Base-by-base conservation (phyloP, 2,329 filamentous ascomycete species). In the Penicillium glabrum region DNA sequence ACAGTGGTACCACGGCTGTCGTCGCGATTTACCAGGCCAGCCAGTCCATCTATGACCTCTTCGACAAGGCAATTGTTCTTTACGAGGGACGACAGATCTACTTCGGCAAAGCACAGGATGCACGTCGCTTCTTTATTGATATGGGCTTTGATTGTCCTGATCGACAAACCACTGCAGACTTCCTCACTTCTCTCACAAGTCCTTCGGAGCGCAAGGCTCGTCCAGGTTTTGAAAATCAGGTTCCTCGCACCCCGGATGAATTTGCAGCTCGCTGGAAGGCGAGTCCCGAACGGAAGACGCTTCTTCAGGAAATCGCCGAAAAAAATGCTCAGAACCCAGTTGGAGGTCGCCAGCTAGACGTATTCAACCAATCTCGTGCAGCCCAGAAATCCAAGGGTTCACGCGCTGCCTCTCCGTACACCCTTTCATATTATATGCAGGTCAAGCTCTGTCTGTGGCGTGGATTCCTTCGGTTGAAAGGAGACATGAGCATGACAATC, bases 51-150 rank as follows among this genome's bases (percentile, higher is more conserved):
- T 79, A 78, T 51, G 80, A 86, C 41, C 72, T 83, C 11, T 91
- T 92, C 61, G 88, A 92, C 70, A 90, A 90, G 68, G 83, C 82
- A 0, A 79, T 84, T 0, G 86, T 92, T 0, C 77, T 91, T 0
- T 90, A 91, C 66, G 86, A 91, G 64, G 89, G 89, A 1, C 82
- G 86, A 0, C 83, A 91, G 66, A 91, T 93, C 63, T 93, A 86
- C 75, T 92, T 88, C 61, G 90, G 90, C 0, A 82, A 81, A 0
- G 83, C 85, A 0, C 66, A 65, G 5, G 72, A 80, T 8, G 89
- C 89, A 0, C 85, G 82, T 61, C 70, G 68, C 0, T 92, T 84
- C 72, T 91, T 92, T 57, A 83, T 88, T 63, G 75, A 81, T 3
- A 83, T 88, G 72, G 89, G 89, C 16, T 92, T 86, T 79, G 71